Evolutionary conservation across 1,284 basidiomycete genomes (phyloP), one percentile per base, ranked within the genome.

Genomic region (Rhodotorula glutinis): DNA sequence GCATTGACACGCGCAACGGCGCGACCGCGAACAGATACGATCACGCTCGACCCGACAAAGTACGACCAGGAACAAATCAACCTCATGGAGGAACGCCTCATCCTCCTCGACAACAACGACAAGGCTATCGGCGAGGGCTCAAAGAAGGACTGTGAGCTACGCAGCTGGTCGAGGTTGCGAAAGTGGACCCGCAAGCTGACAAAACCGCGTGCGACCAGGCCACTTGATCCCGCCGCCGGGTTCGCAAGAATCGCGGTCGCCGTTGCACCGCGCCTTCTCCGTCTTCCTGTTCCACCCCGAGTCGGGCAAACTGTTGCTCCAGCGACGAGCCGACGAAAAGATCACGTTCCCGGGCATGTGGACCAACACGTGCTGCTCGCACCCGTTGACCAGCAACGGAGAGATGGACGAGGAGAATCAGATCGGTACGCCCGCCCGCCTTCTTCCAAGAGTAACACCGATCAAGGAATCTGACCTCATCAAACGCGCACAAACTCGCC

Each of bases 331-430:
- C 16, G 83, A 87, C 33, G 94, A 98, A 82, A 99, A 99, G 84
- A 99, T 99, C 78, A 99, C 96, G 3, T 99, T 99, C 82, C 96
- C 96, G 2, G 87, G 91, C 78, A 94, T 98, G 92, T 99, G 96
- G 96, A 99, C 96, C 51, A 99, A 99, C 81, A 98, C 96, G 5
- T 99, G 96, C 80, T 98, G 96, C 82, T 96, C 92, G 41, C 96
- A 98, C 77, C 96, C 96, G 23, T 83, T 99, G 62, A 81, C 81
- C 53, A 82, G 82, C 73, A 79, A 79, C 70, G 87, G 90, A 72
- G 96, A 98, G 81, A 90, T 94, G 65, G 78, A 79, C 46, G 77
- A 77, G 55, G 78, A 84, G 76, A 84, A 87, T 46, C 91, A 96
- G 79, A 85, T 87, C 44, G 93, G 92, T 76, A 40, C 33, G 73